Evolutionary conservation across 1,284 basidiomycete species (phyloP).

Genomic region (Cryptococcus maquisensis): DNA sequence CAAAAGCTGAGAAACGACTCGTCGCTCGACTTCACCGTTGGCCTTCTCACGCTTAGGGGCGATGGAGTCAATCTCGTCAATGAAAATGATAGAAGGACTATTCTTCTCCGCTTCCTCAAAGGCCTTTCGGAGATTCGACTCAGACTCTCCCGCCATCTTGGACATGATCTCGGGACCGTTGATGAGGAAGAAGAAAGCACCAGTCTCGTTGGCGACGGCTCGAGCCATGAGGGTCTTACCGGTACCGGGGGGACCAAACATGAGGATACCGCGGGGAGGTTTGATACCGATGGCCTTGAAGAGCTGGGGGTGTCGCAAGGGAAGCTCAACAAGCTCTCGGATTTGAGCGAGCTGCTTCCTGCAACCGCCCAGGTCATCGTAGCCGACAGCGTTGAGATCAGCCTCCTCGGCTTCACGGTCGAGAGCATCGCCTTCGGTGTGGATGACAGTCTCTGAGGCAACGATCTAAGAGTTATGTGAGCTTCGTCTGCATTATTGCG

Average conservation of each 20-base stretch:
- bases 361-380: slow-evolving; percentile 98
- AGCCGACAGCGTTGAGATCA: slow-evolving; percentile 94
- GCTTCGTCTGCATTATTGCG: neutral
- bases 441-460: slow-evolving; percentile 45
- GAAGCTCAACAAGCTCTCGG: slow-evolving; percentile 96
- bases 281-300: slow-evolving; percentile 99
- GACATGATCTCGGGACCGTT: slow-evolving; percentile 99
- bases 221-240: slow-evolving; percentile 99
- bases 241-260: slow-evolving; percentile 95
- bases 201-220: slow-evolving; percentile 98
- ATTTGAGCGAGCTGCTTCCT: slow-evolving; percentile 96
- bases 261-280: slow-evolving; percentile 93
- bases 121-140: slow-evolving; percentile 94
- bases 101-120: slow-evolving; percentile 99
- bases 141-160: slow-evolving; percentile 98
- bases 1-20: slow-evolving; percentile 95
- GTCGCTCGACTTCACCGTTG: slow-evolving; percentile 97
- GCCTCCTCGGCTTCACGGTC: slow-evolving; percentile 99
- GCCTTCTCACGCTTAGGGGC: slow-evolving; percentile 99
- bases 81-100: slow-evolving; percentile 98
- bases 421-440: slow-evolving; percentile 87
- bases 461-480: slow-evolving; percentile 28
- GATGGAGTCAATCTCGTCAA: slow-evolving; percentile 96
- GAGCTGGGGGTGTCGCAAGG: slow-evolving; percentile 94
- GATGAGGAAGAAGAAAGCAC: slow-evolving; percentile 99